These are phyloP conservation scores for Fusarium haematococcum DNA, from an alignment of 2,329 filamentous ascomycete species.

Conservation along the genomic window DNA sequence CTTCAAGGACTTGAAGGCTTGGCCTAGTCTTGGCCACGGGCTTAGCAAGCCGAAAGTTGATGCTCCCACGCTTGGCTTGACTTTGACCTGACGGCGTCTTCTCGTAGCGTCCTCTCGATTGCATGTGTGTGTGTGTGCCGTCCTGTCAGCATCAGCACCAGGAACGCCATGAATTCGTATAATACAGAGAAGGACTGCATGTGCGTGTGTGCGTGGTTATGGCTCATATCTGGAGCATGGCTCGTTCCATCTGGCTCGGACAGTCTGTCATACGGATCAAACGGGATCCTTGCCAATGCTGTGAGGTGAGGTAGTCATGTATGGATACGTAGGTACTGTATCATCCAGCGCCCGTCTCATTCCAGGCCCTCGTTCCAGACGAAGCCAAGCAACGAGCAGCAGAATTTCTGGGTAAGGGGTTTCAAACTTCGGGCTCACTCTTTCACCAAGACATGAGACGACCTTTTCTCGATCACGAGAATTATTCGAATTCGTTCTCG, in stretches of 20 bases:
- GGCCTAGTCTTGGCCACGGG: slow-evolving; percentile 31
- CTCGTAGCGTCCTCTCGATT: background rate
- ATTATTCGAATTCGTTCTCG: background rate
- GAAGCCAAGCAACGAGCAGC: slow-evolving; percentile 1
- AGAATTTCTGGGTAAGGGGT: slow-evolving; percentile 28
- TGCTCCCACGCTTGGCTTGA: slow-evolving; percentile 3
- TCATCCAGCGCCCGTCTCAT: slow-evolving; percentile 19
- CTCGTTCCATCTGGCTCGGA: slow-evolving; percentile 1
- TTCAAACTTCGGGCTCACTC: slow-evolving; percentile 6
- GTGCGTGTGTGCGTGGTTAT: background rate
- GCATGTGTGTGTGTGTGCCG: background rate
- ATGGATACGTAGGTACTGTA: background rate
- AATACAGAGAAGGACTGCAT: background rate
- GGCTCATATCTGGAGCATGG: background rate
- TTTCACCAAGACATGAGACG: slow-evolving; percentile 19
- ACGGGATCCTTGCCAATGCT: slow-evolving; percentile 14
- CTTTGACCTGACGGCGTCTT: slow-evolving; percentile 14
- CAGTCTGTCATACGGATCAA: background rate
- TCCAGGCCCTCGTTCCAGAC: slow-evolving; percentile 27
- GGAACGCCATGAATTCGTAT: background rate
- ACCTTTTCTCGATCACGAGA: background rate
- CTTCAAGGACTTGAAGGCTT: slow-evolving; percentile 12
- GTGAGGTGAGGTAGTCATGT: background rate
- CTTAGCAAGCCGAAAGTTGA: slow-evolving; percentile 25
- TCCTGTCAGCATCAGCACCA: slow-evolving; percentile 3